Evolutionary conservation across 805 yeast species (phyloP), one percentile per base, ranked within the genome.

Genomic region (Schizosaccharomyces lindneri): DNA sequence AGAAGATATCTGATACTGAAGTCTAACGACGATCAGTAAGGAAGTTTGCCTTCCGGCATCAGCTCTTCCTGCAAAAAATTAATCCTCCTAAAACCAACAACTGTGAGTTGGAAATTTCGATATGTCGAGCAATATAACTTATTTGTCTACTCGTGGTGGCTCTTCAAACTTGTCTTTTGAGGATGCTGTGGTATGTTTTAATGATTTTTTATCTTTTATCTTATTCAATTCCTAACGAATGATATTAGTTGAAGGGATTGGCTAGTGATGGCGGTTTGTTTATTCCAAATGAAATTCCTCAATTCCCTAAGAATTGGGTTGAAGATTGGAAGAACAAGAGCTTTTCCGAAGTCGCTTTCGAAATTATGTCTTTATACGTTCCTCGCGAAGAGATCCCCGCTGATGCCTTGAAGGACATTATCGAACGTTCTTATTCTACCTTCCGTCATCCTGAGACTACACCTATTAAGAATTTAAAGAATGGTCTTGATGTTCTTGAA

Each of bases 221-320:
- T n/a, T 55, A 13, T 15, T 55, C 59, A 24, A 9, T n/a, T 13
- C 2, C 59, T 55, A 27, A 32, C 19, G 59, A 19, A 29, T 41
- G 2, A 7, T 27, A 29, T 7, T 57, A 57, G 60, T 29, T 59
- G 55, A 59, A 59, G 55, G 99, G 99, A 61, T 78, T 93, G 68
- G 97, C 97, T 62, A 81, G 85, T 59, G 99, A 94, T 71, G 98
- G 98, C 66, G 99, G 99, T 51, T 79, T 93, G 51, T 93, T 87
- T 72, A 78, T 93, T 62, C 99, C 98, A 59, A 79, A 93, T 17
- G 75, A 71, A 59, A 85, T 89, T 66, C 96, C 97, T 63, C 71
- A 76, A 64, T 77, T 85, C 39, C 75, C 82, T 5, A 70, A 74
- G 13, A 79, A 78, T 63, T 78, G 84, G 65, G 72, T 83, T 62